Conservation (phyloP, 257 asterid species). For the Gardenia jasminoides region DNA sequence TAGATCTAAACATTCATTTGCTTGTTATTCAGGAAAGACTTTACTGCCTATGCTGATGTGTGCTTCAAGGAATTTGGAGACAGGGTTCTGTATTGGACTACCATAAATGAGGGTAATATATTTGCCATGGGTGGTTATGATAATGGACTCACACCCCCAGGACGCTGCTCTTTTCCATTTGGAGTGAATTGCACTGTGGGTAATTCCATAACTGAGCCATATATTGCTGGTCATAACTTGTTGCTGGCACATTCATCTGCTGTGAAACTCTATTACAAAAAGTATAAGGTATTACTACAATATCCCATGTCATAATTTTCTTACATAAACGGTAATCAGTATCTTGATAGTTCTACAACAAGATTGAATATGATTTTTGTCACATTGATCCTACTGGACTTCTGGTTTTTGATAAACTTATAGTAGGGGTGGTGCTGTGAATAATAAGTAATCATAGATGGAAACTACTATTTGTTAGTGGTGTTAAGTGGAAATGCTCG, state of each 20-base stretch:
- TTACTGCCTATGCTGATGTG: slow-evolving; percentile 42
- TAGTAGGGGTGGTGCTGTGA: too few species aligned
- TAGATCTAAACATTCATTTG: too few species aligned
- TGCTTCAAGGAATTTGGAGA: slow-evolving; percentile 64
- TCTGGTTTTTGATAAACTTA: too few species aligned
- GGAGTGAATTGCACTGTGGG: not conserved
- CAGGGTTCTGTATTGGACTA: slow-evolving; percentile 50
- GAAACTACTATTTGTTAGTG: too few species aligned
- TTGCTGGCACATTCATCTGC: slow-evolving; percentile 21
- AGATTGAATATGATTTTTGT: too few species aligned
- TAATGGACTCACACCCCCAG: not conserved
- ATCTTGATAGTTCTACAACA: too few species aligned
- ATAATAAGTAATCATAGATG: too few species aligned
- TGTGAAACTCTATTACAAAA: slow-evolving; percentile 35
- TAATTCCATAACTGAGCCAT: slow-evolving; percentile 45
- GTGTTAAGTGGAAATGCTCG: too few species aligned
- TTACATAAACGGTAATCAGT: too few species aligned
- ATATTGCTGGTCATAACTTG: slow-evolving; percentile 35
- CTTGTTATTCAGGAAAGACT: slow-evolving; percentile 41
- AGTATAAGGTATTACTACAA: slow-evolving; percentile 14
- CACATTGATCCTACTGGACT: too few species aligned
- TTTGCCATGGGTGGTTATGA: slow-evolving; percentile 24
- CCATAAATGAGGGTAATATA: slow-evolving; percentile 49
- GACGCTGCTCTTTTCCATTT: slow-evolving; percentile 13
- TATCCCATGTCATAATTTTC: too few species aligned